Evolutionary conservation across 768 basidiomycete genomes (phyloP), one percentile per base, ranked within the genome.

Genomic region (Rhodotorula taiwanensis): DNA sequence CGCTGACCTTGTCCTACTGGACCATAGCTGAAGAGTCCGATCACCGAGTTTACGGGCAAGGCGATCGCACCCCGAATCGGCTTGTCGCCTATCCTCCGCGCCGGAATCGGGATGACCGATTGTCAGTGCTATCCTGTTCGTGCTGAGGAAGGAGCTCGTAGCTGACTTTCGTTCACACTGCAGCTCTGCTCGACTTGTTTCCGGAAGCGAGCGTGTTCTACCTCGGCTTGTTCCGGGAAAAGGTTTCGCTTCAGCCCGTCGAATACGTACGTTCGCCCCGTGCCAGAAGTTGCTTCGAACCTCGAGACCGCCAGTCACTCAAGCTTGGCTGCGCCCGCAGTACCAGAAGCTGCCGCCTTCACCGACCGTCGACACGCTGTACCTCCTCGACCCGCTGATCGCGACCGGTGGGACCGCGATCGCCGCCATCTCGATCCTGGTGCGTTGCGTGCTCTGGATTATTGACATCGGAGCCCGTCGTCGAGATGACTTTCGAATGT

Each of bases 321-420:
- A 43, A 15, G 6, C 9, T 1, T 5, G 2, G 1, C n/a, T 28
- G 20, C 25, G 16, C 25, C 9, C 25, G 42, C 55, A 41, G 44
- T 31, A 31, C 42, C 64, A 62, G 57, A 71, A 70, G 41, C 89
- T 91, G 61, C 91, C 94, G 75, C 89, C 91, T 42, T 77, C 78
- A 14, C 83, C 86, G 6, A 83, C 86, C 0, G 82, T 93, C 20
- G 93, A 97, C 72, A 76, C 82, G 44, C 84, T 91, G n/a, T 89
- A 84, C 77, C 78, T 98, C 28, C 80, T 97, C 34, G 94, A 98
- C 70, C 94, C 94, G 23, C 77, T 97, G 36, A 85, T 97, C 71
- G 94, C 94, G 0, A 97, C 94, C 5, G 94, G 92, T 55, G 88
- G 90, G 16, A 97, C 94, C 7, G 90, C 88, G 4, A 81, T 82